A percentile compares a stretch with the other conserved stretches of the same genome.
These are phyloP conservation scores for Phylloporus sp. DNA, from an alignment of 768 basidiomycete species.

Conservation along the genomic window DNA sequence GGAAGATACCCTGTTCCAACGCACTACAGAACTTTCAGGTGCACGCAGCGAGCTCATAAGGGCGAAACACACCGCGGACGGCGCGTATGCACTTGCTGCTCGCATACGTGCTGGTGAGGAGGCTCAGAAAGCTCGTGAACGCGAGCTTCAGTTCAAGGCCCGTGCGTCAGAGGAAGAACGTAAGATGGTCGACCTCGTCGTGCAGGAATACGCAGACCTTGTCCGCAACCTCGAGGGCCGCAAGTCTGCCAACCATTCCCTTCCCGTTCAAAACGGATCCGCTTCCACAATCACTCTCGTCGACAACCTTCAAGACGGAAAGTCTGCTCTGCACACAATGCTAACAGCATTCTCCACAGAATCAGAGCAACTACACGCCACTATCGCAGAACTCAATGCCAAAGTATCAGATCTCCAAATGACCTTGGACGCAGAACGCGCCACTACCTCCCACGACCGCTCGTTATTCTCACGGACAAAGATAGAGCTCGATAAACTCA, in stretches of 20 bases:
- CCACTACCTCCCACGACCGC: slow-evolving; percentile 40
- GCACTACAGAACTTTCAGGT: slow-evolving; percentile 45
- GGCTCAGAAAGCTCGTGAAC: slow-evolving; percentile 45
- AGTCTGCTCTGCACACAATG: slow-evolving; percentile 45
- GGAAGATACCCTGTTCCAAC: slow-evolving; percentile 50
- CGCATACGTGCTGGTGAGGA: slow-evolving; percentile 54
- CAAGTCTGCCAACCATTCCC: slow-evolving; percentile 19
- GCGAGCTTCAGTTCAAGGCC: slow-evolving; percentile 44
- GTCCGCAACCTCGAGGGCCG: slow-evolving; percentile 61
- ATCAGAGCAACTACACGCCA: slow-evolving; percentile 42
- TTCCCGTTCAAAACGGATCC: slow-evolving; percentile 8
- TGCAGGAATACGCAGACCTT: slow-evolving; percentile 72
- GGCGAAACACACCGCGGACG: slow-evolving; percentile 42
- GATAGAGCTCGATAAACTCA: slow-evolving; percentile 51
- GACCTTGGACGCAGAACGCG: slow-evolving; percentile 45
- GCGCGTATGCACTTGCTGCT: slow-evolving; percentile 54
- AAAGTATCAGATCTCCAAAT: slow-evolving; percentile 43
- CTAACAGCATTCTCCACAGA: slow-evolving; percentile 48
- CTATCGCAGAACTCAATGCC: slow-evolving; percentile 39
- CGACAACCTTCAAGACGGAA: slow-evolving; percentile 47
- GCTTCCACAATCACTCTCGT: slow-evolving; percentile 23
- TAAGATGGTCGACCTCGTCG: slow-evolving; percentile 57
- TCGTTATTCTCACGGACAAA: slow-evolving; percentile 43
- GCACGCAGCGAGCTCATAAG: slow-evolving; percentile 42
- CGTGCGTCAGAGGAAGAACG: slow-evolving; percentile 53